phyloP scores from a whole-genome alignment of 2,329 filamentous ascomycete species.

The Fusarium albosuccineum region DNA sequence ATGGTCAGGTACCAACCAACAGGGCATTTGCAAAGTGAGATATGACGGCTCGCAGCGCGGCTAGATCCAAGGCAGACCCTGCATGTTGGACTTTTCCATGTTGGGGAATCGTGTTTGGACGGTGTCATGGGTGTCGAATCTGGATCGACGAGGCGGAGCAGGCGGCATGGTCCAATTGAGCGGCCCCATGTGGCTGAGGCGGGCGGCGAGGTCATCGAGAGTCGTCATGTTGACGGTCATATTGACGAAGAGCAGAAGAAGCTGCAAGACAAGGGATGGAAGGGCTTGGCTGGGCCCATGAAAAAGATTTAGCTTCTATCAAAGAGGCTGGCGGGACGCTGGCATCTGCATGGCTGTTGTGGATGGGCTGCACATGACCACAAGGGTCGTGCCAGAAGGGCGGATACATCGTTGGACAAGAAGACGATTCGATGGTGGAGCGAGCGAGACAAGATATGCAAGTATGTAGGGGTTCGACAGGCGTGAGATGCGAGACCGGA shows the following conservation, averaged over 20 bases:
- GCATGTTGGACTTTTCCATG: slow-evolving; percentile 20
- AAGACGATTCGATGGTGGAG: slow-evolving; percentile 2
- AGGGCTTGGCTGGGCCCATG: not conserved
- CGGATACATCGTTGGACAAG: slow-evolving; percentile 6
- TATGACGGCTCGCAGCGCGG: slow-evolving; percentile 23
- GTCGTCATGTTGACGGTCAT: slow-evolving; percentile 28
- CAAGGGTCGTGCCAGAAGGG: slow-evolving; percentile 28
- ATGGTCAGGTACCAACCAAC: slow-evolving; percentile 18
- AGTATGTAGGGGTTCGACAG: not conserved
- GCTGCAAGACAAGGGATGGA: slow-evolving; percentile 14
- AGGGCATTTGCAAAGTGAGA: slow-evolving; percentile 26
- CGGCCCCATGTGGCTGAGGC: slow-evolving; percentile 7
- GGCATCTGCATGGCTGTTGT: slow-evolving; percentile 15
- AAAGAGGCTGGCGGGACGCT: slow-evolving; percentile 25
- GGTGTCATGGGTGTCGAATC: slow-evolving; percentile 16
- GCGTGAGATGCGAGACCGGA: not conserved
- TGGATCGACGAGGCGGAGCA: slow-evolving; percentile 1
- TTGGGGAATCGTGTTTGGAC: slow-evolving; percentile 9
- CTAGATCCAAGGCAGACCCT: slow-evolving; percentile 26
- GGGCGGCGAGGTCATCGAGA: slow-evolving; percentile 14
- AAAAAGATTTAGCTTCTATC: not conserved
- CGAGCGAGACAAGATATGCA: slow-evolving; percentile 11
- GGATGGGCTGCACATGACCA: slow-evolving; percentile 17
- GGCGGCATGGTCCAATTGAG: not conserved
- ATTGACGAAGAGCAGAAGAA: slow-evolving; percentile 16